Base-by-base conservation (phyloP, 805 yeast species). In the Tetrapisispora namnaoensis region DNA sequence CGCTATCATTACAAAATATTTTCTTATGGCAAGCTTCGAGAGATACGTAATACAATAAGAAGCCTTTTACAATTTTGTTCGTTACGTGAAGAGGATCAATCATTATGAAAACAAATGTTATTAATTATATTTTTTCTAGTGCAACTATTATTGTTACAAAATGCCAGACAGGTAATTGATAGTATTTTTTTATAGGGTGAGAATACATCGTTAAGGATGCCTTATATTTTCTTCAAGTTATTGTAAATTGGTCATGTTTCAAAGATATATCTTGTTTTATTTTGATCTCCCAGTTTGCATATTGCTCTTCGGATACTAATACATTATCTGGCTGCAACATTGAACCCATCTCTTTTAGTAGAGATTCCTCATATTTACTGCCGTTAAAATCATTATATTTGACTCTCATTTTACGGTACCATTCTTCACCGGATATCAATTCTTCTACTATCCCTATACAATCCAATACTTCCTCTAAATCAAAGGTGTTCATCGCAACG, bases 361-460 rank as follows among this genome's bases (percentile, higher is more conserved):
- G 51, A 1, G 56, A 50, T 30, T 53, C 59, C 4, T 62, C 58
- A 36, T 59, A 63, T 14, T 53, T 53, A 0, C 57, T 59, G 21
- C 64, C 66, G 48, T 60, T 55, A 54, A 70, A 59, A 49, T 59
- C 60, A 36, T 59, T 66, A 57, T 73, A 71, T 53, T 70, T 67
- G 14, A 69, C 60, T 53, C 78, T 79, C 36, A 84, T 60, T 27
- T 75, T 77, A 35, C 75, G 69, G 47, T 78, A 73, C 91, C 95
- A 85, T 39, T 75, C 72, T 52, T 76, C 80, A 43, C 76, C 76
- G 28, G 72, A 71, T 35, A 83, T 70, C 48, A 82, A 62, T 41
- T 73, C 77, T 40, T 74, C 74, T 0, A 81, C 79, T 24, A 81
- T 63, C 14, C 69, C 73, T 16, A 77, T 66, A 75, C 85, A 80